Evolutionary conservation across 2,329 filamentous ascomycete species (phyloP), one percentile per base, ranked within the genome.

Genomic region (Penicillium sp.): DNA sequence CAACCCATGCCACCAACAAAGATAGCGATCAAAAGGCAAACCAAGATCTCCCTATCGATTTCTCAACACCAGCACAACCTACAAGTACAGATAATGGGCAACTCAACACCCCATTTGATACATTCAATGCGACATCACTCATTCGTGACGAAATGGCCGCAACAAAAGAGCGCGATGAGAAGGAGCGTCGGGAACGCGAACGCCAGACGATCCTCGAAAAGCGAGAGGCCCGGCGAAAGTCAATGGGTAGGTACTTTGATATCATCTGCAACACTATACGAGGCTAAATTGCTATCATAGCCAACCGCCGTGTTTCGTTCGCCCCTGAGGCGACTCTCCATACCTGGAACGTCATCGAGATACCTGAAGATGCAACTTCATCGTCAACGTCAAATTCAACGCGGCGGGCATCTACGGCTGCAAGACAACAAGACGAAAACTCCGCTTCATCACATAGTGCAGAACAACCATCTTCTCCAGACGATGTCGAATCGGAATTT

Each of bases 241-340:
- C 90, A 13, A 79, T 95, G 48, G 90, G 77, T 45, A 32, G n/a
- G 27, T 33, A 6, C 34, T 13, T 9, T n/a, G 27, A 11, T n/a
- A 9, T 8, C 6, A 26, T 33, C 0, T 18, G 2, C 26, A 18
- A 9, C 7, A 13, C 8, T 8, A 3, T n/a, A 39, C 11, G 24
- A 24, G 32, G 42, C 58, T 65, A 47, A 66, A 46, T 39, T 33
- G 6, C 5, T n/a, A 25, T 43, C 32, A 36, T 50, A 79, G 80
- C 91, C 41, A 95, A 93, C 66, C 83, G 93, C 62, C 83, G 93
- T 63, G 93, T 98, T 32, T 97, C 91, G 0, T 98, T 98, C 69
- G 93, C 93, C 4, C 93, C 93, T 1, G 93, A 98, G 71, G 93
- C 93, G 9, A 98, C 93, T 3, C 77, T 98, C 33, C 93, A 98